Evolutionary conservation across 2,329 filamentous ascomycete species (phyloP), one percentile per base, ranked within the genome.

Genomic region (Penicillium psychrosexuale): DNA sequence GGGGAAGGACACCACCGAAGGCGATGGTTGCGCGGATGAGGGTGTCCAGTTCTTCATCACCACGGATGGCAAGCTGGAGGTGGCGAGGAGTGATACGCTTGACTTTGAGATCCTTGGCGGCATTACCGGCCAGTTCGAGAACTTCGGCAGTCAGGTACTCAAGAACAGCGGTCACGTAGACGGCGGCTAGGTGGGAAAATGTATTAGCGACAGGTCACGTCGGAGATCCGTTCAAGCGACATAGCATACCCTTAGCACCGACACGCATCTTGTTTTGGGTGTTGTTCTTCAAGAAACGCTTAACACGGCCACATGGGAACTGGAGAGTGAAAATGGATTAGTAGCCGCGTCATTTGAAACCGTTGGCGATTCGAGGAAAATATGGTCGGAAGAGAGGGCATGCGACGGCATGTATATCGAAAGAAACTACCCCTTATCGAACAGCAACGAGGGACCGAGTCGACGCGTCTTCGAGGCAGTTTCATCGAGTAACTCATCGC

Each of bases 241-340:
- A 15, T 24, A 48, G 36, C 69, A 48, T 74, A 81, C 79, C 79
- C 83, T 97, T 97, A 72, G 93, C 94, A 69, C 94, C 94, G 65
- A 99, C 95, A 78, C 94, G 93, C 90, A 97, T 97, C 83, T 97
- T 97, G 80, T 97, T 95, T 75, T 97, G 94, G 47, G 94, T 97
- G 80, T 97, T 97, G 77, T 91, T 91, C 85, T 97, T 97, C 74
- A 99, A 83, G 82, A 97, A 97, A 81, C 94, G 92, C 89, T 99
- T 99, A 78, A 99, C 94, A 88, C 94, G 94, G 79, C 94, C 94
- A 76, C 94, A 99, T 59, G 94, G 94, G 77, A 99, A 99, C 94
- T 99, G 73, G 56, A 53, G 47, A 39, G 53, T 47, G 34, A 51
- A 52, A n/a, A 34, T 42, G 49, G 33, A 63, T 63, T 54, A 64